Evolutionary conservation across 805 yeast genomes (phyloP), one percentile per base, ranked within the genome.

Genomic region (Nakazawaea peltata): DNA sequence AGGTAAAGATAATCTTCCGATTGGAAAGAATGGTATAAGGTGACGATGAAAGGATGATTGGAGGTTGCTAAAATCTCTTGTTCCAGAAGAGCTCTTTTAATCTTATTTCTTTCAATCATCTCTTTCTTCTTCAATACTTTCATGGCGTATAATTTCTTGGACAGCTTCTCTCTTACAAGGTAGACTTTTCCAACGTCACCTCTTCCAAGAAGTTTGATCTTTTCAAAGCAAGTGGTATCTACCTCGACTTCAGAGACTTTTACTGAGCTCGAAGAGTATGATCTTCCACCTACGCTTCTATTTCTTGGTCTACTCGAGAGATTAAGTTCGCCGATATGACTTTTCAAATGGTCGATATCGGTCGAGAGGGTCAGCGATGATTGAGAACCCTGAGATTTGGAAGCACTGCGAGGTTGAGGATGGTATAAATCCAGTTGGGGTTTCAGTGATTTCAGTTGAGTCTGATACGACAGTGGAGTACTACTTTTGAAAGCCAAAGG

Each of bases 101-200:
- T 85, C 53, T 92, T 92, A 59, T 92, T 90, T 46, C 99, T 69
- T 54, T 85, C 81, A 44, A 92, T 81, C 97, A 92, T 92, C 53
- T 90, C 98, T 45, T 78, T 77, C 51, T 92, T 92, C 53, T 75
- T 77, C 39, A 90, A 64, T 2, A 92, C 85, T 53, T 92, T 92
- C 90, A 92, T 81, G 5, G 99, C 99, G 53, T 77, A 92, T 23
- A 87, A 59, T 44, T 77, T 74, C 44, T 78, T 75, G 2, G 88
- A 67, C 26, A 67, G 61, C 52, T 82, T 85, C 48, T 94, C 96
- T 41, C 81, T 71, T 4, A 92, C 99, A 19, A 92, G 62, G 49
- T 84, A 92, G 17, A 92, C 99, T 54, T 86, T 88, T 3, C 99
- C 99, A 25, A 92, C 97, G 50, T 92, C 98, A 39, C 99, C 99